These are phyloP conservation scores for Septoria petroselini DNA, from an alignment of 2,329 filamentous ascomycete species.

Conservation along the genomic window DNA sequence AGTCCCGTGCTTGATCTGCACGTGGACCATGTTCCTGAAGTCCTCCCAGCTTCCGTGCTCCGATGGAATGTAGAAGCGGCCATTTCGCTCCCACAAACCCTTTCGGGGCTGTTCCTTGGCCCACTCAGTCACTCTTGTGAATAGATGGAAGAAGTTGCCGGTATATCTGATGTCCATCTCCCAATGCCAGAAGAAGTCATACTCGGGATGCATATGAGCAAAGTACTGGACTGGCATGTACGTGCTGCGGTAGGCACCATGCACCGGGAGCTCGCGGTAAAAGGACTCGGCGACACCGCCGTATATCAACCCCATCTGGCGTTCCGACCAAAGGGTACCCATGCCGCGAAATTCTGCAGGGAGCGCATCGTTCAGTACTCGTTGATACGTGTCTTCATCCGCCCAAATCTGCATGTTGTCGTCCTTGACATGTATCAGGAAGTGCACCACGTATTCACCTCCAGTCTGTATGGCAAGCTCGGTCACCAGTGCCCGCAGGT, in stretches of 20 bases:
- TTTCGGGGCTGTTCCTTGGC: slow-evolving; percentile 64
- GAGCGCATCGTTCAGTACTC: slow-evolving; percentile 54
- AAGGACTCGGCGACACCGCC: slow-evolving; percentile 50
- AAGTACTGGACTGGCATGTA: slow-evolving; percentile 97
- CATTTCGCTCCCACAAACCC: slow-evolving; percentile 73
- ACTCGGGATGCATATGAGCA: slow-evolving; percentile 81
- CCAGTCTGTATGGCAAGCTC: slow-evolving; percentile 75
- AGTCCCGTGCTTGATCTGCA: slow-evolving; percentile 57
- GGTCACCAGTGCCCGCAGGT: slow-evolving; percentile 74
- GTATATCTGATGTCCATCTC: slow-evolving; percentile 92
- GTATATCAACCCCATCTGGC: slow-evolving; percentile 55
- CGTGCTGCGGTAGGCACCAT: slow-evolving; percentile 68
- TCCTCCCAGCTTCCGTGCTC: slow-evolving; percentile 70
- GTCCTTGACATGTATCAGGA: slow-evolving; percentile 81
- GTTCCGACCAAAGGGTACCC: slow-evolving; percentile 53
- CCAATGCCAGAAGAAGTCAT: slow-evolving; percentile 92
- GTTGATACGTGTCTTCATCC: slow-evolving; percentile 68
- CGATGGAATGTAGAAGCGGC: slow-evolving; percentile 71
- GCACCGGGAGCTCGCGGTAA: slow-evolving; percentile 62
- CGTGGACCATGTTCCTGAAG: slow-evolving; percentile 63
- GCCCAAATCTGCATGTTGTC: slow-evolving; percentile 76
- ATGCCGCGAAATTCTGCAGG: slow-evolving; percentile 52
- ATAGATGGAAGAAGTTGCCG: slow-evolving; percentile 80
- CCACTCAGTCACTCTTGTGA: slow-evolving; percentile 65
- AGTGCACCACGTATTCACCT: slow-evolving; percentile 78